phyloP scores from a whole-genome alignment of 495 filamentous ascomycete species.

The Penicillium waksmanii region DNA sequence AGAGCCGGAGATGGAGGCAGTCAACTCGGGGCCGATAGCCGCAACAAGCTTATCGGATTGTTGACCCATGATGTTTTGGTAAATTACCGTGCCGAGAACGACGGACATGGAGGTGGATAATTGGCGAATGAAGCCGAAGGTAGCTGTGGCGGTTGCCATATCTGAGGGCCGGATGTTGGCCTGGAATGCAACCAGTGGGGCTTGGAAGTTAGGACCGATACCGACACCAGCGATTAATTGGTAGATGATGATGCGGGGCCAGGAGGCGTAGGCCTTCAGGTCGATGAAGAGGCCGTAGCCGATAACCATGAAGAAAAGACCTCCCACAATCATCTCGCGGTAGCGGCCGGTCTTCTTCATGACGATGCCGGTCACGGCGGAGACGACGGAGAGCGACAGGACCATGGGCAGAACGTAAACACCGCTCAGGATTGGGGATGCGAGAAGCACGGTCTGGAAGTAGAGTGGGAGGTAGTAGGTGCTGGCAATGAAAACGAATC shows the following conservation, averaged over 20 bases:
- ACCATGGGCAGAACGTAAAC: slow-evolving; percentile 80
- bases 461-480: slow-evolving; percentile 80
- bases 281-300: slow-evolving; percentile 59
- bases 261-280: slow-evolving; percentile 49
- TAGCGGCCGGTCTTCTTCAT: slow-evolving; percentile 71
- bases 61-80: slow-evolving; percentile 56
- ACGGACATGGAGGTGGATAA: slow-evolving; percentile 56
- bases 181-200: slow-evolving; percentile 62
- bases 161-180: slow-evolving; percentile 52
- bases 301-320: slow-evolving; percentile 54
- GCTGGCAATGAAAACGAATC: slow-evolving; percentile 72
- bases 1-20: slow-evolving; percentile 39
- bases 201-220: slow-evolving; percentile 60
- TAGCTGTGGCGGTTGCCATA: slow-evolving; percentile 56
- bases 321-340: slow-evolving; percentile 52
- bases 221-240: slow-evolving; percentile 59
- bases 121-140: slow-evolving; percentile 56
- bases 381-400: slow-evolving; percentile 67
- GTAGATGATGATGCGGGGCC: slow-evolving; percentile 56
- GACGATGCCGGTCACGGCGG: slow-evolving; percentile 65
- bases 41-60: slow-evolving; percentile 42
- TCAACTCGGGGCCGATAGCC: slow-evolving; percentile 37
- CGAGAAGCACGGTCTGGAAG: slow-evolving; percentile 75
- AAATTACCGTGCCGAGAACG: slow-evolving; percentile 60
- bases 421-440: slow-evolving; percentile 72